phyloP scores from a whole-genome alignment of 345 rosid genomes.

The Aurinia saxatilis region DNA sequence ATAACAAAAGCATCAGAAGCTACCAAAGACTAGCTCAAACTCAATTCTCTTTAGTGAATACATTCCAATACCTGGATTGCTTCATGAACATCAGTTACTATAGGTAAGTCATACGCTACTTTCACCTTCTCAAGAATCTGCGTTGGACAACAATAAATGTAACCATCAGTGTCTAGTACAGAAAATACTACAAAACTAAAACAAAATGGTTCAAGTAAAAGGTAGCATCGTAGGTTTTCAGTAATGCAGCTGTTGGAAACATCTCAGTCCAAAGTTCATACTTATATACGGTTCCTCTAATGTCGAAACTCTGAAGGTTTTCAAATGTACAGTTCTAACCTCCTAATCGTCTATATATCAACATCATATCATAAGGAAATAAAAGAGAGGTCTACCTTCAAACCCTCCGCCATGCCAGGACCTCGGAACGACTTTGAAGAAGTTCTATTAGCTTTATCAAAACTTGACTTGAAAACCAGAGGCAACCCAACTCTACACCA shows the following conservation, averaged over 20 bases:
- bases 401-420: constrained; percentile 87
- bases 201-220: neutral
- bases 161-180: constrained; percentile 1
- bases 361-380: neutral
- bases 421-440: constrained; percentile 95
- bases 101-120: constrained; percentile 73
- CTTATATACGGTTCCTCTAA: neutral
- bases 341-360: neutral
- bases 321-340: neutral
- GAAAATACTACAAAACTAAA: neutral
- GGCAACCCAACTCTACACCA: constrained; percentile 76
- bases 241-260: neutral
- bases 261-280: neutral
- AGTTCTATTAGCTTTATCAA: constrained; percentile 94
- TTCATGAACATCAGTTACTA: constrained; percentile 95
- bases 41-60: neutral
- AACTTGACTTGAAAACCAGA: constrained; percentile 89
- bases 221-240: neutral
- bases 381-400: constrained; percentile 46
- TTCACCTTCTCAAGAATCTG: constrained; percentile 99
- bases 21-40: constrained; percentile 12
- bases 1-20: constrained; percentile 13
- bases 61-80: constrained; percentile 49
- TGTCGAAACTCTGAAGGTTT: neutral
- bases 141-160: constrained; percentile 16